A percentile compares a stretch with the other conserved stretches of the same genome.
phyloP scores from a whole-genome alignment of 1,139 yeast species.

The Suhomyces panamericanus region DNA sequence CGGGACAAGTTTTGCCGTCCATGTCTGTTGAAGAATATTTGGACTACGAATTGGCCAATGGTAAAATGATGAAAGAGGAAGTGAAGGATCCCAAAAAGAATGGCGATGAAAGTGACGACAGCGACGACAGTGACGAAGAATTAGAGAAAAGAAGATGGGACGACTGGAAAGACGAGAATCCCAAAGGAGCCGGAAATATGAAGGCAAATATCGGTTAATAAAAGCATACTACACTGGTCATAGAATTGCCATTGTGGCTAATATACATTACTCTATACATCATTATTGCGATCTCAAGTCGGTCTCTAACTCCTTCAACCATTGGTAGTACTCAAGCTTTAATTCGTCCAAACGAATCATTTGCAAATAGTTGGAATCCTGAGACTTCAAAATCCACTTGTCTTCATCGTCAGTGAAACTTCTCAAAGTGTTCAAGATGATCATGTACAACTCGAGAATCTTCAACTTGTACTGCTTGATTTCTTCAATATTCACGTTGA shows the following conservation, averaged over 20 bases:
- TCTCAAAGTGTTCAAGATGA: constrained; percentile 50
- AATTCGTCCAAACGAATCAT: constrained; percentile 34
- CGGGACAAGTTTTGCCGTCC: constrained; percentile 91
- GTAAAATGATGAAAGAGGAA: constrained; percentile 68
- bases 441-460: constrained; percentile 44
- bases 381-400: constrained; percentile 50
- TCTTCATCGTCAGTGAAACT: constrained; percentile 50
- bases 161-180: constrained; percentile 83
- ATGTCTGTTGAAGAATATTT: constrained; percentile 93
- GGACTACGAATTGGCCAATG: constrained; percentile 81
- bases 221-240: no score
- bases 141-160: constrained; percentile 81
- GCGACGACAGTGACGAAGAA: constrained; percentile 51
- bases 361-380: constrained; percentile 20
- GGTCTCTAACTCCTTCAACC: constrained; percentile 36
- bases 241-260: neutral
- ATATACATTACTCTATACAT: constrained; percentile 5
- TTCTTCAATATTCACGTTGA: constrained; percentile 20
- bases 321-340: constrained; percentile 33
- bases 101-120: constrained; percentile 33
- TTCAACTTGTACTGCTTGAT: constrained; percentile 39
- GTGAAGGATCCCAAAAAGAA: constrained; percentile 28
- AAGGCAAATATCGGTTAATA: constrained; percentile 67
- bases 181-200: constrained; percentile 88
- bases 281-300: constrained; percentile 20